Percentiles rank a stretch among this genome's conserved stretches.
These are phyloP conservation scores for Zoysia pacifica DNA, from an alignment of 176 grass and related monocot genomes.

Conservation along the genomic window DNA sequence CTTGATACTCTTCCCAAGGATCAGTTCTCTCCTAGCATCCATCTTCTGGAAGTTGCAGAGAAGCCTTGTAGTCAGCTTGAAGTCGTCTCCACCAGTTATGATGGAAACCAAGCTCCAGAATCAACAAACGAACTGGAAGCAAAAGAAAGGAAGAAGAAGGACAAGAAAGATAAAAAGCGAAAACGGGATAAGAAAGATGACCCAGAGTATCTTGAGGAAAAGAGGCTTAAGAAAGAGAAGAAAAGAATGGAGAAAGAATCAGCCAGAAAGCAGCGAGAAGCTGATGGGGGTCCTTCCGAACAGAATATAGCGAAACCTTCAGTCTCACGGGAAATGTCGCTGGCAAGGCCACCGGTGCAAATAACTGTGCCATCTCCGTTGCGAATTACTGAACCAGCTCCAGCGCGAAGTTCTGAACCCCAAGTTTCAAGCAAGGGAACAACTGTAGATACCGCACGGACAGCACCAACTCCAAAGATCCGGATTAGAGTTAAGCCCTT, in stretches of 20 bases:
- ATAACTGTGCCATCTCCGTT: neutral
- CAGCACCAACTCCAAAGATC: constrained; percentile 58
- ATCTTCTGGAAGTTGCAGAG: constrained; percentile 36
- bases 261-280: constrained; percentile 58
- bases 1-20: constrained; percentile 38
- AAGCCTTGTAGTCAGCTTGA: constrained; percentile 47
- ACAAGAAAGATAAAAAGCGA: constrained; percentile 83
- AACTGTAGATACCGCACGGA: constrained; percentile 42
- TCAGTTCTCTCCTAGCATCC: constrained; percentile 38
- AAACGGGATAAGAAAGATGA: constrained; percentile 79
- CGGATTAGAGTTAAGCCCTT: constrained; percentile 76
- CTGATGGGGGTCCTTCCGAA: constrained; percentile 44
- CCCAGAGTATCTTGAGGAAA: constrained; percentile 80
- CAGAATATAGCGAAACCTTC: constrained; percentile 43
- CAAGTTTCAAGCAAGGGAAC: constrained; percentile 58
- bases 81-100: constrained; percentile 46
- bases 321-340: constrained; percentile 30
- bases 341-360: constrained; percentile 23
- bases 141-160: constrained; percentile 68
- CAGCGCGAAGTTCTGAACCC: constrained; percentile 43
- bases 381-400: constrained; percentile 25
- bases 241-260: constrained; percentile 83
- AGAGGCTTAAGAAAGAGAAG: constrained; percentile 85
- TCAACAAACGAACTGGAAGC: constrained; percentile 33
- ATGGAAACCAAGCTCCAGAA: constrained; percentile 43